A percentile compares a stretch with the other conserved stretches of the same genome.
phyloP scores from a whole-genome alignment of 805 yeast genomes.

The Nakazawaea anatomiae region DNA sequence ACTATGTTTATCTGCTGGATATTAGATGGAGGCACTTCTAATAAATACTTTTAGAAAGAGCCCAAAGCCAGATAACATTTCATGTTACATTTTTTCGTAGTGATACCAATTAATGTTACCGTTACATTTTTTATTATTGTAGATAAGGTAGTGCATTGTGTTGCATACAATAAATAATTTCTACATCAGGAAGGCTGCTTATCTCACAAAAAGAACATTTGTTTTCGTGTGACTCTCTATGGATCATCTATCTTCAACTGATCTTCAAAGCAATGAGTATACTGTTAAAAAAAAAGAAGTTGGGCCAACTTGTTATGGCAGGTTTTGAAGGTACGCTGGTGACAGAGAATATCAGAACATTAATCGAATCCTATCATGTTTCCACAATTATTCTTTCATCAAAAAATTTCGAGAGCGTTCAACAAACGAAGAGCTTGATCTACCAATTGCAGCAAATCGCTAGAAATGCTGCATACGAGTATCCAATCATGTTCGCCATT shows the following conservation, averaged over 20 bases:
- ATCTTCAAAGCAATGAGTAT: neutral
- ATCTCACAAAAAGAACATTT: neutral
- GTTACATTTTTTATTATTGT: neutral
- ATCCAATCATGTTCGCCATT: slow-evolving; percentile 50
- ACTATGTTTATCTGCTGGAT: too few relatives aligned
- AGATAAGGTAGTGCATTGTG: neutral
- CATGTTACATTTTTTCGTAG: neutral
- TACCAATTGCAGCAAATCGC: slow-evolving; percentile 52
- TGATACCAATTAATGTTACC: neutral
- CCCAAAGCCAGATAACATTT: neutral
- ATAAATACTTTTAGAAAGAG: neutral
- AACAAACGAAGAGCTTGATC: slow-evolving; percentile 44
- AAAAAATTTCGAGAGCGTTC: slow-evolving; percentile 44
- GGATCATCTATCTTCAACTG: neutral
- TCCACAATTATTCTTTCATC: slow-evolving; percentile 46
- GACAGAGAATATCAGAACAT: slow-evolving; percentile 44
- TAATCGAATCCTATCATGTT: slow-evolving; percentile 44
- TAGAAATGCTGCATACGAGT: slow-evolving; percentile 37
- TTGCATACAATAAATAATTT: too few relatives aligned
- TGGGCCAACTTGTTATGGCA: slow-evolving; percentile 51
- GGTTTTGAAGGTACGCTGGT: slow-evolving; percentile 55
- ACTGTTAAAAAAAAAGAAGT: slow-evolving; percentile 2
- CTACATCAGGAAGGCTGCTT: neutral
- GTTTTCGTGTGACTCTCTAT: too few relatives aligned
- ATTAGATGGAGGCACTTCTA: too few relatives aligned